Percentiles rank a stretch among this genome's conserved stretches.
These are phyloP conservation scores for Cucurbita ficifolia DNA, from an alignment of 306 rosid species.

Conservation along the genomic window DNA sequence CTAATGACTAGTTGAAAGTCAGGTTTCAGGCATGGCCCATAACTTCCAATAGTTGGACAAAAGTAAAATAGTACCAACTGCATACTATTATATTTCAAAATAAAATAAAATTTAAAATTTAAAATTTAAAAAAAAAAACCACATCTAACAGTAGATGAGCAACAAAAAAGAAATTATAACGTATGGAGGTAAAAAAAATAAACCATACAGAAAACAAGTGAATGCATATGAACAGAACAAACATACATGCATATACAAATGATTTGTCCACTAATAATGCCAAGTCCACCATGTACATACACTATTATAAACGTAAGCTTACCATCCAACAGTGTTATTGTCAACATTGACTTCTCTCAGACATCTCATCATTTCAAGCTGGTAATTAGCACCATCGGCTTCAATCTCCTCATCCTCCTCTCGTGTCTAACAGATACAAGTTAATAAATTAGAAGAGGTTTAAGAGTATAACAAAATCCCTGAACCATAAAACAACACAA, in stretches of 20 bases:
- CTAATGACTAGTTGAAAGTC: background rate
- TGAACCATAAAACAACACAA: background rate
- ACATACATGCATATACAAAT: background rate
- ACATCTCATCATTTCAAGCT: slow-evolving; percentile 99
- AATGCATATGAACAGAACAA: background rate
- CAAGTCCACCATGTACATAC: background rate
- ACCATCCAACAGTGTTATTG: slow-evolving; percentile 97
- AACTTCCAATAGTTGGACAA: background rate
- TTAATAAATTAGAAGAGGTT: background rate
- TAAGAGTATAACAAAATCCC: background rate
- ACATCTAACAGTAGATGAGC: background rate
- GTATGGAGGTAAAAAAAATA: background rate
- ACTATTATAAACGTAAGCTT: slow-evolving; percentile 10
- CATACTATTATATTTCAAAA: background rate
- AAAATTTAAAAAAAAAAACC: background rate
- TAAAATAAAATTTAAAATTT: background rate
- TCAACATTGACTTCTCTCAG: slow-evolving; percentile 97
- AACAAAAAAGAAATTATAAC: background rate
- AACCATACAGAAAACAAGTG: background rate
- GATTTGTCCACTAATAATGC: background rate
- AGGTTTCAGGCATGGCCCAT: background rate
- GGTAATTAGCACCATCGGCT: slow-evolving; percentile 97
- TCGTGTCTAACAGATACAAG: slow-evolving; percentile 31
- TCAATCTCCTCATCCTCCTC: slow-evolving; percentile 97
- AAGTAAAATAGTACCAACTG: background rate